Evolutionary conservation across 2,329 filamentous ascomycete species (phyloP).

Genomic region (Botrytis sinoallii): DNA sequence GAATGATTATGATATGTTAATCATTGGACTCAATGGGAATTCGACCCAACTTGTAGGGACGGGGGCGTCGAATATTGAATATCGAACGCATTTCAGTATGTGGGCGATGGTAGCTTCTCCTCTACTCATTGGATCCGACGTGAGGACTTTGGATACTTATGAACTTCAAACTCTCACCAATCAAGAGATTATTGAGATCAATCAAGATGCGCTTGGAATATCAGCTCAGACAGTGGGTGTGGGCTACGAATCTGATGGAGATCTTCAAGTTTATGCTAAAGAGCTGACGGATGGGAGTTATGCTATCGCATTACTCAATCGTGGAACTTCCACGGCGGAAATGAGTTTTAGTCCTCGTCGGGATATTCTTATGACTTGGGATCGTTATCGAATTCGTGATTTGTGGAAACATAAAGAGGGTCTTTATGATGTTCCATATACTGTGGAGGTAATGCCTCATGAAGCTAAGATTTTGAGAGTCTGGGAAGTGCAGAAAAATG

Average conservation of each 20-base stretch:
- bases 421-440: slow-evolving; percentile 28
- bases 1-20: slow-evolving; percentile 42
- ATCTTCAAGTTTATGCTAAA: slow-evolving; percentile 27
- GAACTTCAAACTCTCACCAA: slow-evolving; percentile 29
- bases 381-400: slow-evolving; percentile 26
- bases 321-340: slow-evolving; percentile 24
- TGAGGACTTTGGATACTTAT: slow-evolving; percentile 23
- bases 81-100: slow-evolving; percentile 30
- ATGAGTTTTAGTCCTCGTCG: slow-evolving; percentile 27
- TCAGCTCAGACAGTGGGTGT: slow-evolving; percentile 26
- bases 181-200: slow-evolving; percentile 41
- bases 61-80: slow-evolving; percentile 34
- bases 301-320: slow-evolving; percentile 27
- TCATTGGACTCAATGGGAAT: slow-evolving; percentile 30
- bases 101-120: slow-evolving; percentile 31
- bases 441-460: slow-evolving; percentile 27
- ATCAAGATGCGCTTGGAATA: slow-evolving; percentile 34
- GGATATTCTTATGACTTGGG: slow-evolving; percentile 25
- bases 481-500: slow-evolving; percentile 19
- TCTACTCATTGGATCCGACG: slow-evolving; percentile 31
- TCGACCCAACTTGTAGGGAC: slow-evolving; percentile 43
- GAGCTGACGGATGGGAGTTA: slow-evolving; percentile 27
- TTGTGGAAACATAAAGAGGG: slow-evolving; percentile 30
- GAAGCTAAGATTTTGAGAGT: slow-evolving; percentile 28
- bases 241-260: slow-evolving; percentile 11